Evolutionary conservation across 768 basidiomycete genomes (phyloP).

Genomic region (Scleroderma citrinum): DNA sequence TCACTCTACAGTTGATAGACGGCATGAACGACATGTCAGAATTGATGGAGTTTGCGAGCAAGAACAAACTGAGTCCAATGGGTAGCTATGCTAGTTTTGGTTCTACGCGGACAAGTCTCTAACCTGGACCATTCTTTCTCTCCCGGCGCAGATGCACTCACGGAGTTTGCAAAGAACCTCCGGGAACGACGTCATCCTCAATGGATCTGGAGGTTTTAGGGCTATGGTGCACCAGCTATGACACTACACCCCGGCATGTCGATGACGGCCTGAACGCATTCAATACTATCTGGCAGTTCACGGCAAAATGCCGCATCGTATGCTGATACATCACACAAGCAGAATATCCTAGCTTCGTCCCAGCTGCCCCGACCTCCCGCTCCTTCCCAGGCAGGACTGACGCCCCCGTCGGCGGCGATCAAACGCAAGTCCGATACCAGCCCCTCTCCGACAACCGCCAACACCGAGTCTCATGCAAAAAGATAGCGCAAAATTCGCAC

Average conservation of each 20-base stretch:
- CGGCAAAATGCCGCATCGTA: constrained; percentile 46
- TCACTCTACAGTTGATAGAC: constrained; percentile 57
- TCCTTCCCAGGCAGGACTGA: constrained; percentile 37
- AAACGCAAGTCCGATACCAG: constrained; percentile 50
- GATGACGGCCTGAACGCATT: constrained; percentile 45
- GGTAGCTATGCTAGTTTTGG: constrained; percentile 43
- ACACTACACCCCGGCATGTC: constrained; percentile 43
- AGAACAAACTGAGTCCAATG: constrained; percentile 51
- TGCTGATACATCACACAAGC: constrained; percentile 55
- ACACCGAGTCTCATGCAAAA: constrained; percentile 39
- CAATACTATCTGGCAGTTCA: constrained; percentile 35
- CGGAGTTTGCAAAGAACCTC: constrained; percentile 34
- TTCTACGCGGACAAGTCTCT: constrained; percentile 17
- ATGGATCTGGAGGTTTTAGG: constrained; percentile 18
- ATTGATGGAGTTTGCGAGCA: constrained; percentile 59
- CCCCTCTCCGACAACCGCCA: constrained; percentile 44
- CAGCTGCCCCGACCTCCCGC: constrained; percentile 35
- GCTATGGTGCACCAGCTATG: constrained; percentile 31
- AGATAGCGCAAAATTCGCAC: constrained; percentile 56
- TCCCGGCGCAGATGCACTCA: constrained; percentile 42
- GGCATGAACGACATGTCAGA: constrained; percentile 78
- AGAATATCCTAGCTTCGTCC: constrained; percentile 46
- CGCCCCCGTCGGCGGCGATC: constrained; percentile 45
- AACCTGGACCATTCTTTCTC: constrained; percentile 16
- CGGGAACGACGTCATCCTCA: no score